A percentile compares a stretch with the other conserved stretches of the same genome.
These are phyloP conservation scores for Casuarina glauca DNA, from an alignment of 306 rosid species.

Conservation along the genomic window DNA sequence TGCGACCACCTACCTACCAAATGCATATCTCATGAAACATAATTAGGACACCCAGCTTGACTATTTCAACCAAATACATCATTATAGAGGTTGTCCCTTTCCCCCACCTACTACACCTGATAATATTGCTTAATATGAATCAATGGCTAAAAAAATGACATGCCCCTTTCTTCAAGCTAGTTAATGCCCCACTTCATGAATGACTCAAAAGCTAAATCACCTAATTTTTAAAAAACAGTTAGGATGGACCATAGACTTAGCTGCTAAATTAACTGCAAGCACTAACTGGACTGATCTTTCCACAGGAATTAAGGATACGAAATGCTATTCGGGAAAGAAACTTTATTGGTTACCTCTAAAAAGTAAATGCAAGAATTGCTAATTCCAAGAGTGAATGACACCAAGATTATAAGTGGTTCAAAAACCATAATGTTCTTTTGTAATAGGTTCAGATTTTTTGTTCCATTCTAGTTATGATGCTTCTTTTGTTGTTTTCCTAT, in stretches of 20 bases:
- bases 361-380: background rate
- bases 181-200: constrained; percentile 1
- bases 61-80: background rate
- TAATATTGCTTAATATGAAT: background rate
- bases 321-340: background rate
- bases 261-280: background rate
- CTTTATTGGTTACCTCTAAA: background rate
- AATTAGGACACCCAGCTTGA: background rate
- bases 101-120: constrained; percentile 1
- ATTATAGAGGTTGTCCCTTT: background rate
- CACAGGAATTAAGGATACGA: background rate
- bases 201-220: background rate
- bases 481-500: background rate
- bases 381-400: background rate
- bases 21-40: background rate
- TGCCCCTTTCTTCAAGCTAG: background rate
- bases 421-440: background rate
- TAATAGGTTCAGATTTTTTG: background rate
- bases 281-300: background rate
- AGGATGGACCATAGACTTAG: background rate
- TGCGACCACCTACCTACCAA: constrained; percentile 2
- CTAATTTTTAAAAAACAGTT: background rate
- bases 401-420: background rate
- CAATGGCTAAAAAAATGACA: background rate
- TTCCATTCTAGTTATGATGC: background rate